Evolutionary conservation across 495 filamentous ascomycete species (phyloP).

Genomic region (Copromyces sp.): DNA sequence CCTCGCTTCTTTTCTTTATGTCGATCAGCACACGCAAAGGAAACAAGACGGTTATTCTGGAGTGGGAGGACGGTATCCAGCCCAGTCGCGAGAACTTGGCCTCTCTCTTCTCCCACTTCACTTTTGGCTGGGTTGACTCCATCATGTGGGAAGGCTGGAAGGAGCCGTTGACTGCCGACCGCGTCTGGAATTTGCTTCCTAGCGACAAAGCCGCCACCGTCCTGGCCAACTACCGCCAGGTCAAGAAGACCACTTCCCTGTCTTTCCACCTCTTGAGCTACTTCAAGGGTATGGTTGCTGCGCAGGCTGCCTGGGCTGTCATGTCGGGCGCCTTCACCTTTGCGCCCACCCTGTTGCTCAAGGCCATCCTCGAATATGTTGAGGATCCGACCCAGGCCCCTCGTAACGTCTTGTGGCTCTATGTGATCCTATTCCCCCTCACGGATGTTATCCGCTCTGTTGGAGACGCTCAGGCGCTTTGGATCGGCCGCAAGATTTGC

Average conservation of each 20-base stretch:
- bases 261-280: conserved; percentile 73
- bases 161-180: conserved; percentile 67
- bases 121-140: conserved; percentile 83
- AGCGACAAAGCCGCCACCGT: conserved; percentile 78
- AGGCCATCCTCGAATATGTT: conserved; percentile 85
- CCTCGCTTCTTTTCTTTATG: conserved; percentile 61
- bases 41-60: conserved; percentile 77
- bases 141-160: conserved; percentile 87
- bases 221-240: conserved; percentile 69
- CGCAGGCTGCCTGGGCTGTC: conserved; percentile 71
- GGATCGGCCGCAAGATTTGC: conserved; percentile 86
- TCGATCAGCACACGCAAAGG: conserved; percentile 77
- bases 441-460: conserved; percentile 69
- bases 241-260: conserved; percentile 73
- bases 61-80: conserved; percentile 77
- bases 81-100: conserved; percentile 78
- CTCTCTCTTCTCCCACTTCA: conserved; percentile 76
- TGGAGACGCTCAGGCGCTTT: conserved; percentile 79
- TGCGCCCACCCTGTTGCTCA: conserved; percentile 80
- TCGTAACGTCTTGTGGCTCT: conserved; percentile 88
- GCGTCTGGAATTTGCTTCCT: conserved; percentile 86
- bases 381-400: conserved; percentile 72
- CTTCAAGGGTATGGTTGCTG: conserved; percentile 66
- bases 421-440: conserved; percentile 79
- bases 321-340: conserved; percentile 76